Evolutionary conservation across 73 alveolate genomes (phyloP).

Genomic region (Paramecium tetraurelia): DNA sequence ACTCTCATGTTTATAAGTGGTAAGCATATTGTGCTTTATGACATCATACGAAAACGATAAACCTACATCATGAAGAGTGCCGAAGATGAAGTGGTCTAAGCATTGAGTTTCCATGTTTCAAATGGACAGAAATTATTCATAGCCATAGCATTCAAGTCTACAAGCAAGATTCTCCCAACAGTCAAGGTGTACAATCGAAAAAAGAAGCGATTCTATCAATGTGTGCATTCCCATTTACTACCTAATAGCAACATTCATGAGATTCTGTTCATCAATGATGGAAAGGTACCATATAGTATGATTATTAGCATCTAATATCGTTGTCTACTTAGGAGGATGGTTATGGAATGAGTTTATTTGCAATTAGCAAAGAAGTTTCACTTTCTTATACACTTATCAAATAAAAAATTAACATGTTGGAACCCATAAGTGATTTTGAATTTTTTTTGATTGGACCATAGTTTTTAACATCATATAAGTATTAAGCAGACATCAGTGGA

Average conservation of each 20-base stretch:
- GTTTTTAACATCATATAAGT: neutral
- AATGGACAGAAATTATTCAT: neutral
- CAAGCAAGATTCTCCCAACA: conserved; percentile 32
- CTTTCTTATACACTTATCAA: conserved; percentile 18
- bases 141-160: conserved; percentile 44
- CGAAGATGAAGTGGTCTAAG: conserved; percentile 42
- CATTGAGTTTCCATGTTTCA: conserved; percentile 29
- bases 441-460: neutral
- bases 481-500: neutral
- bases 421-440: neutral
- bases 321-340: conserved; percentile 19
- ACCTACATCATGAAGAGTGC: conserved; percentile 51
- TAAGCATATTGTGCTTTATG: conserved; percentile 53
- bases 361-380: conserved; percentile 45
- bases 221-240: conserved; percentile 34
- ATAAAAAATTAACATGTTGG: neutral
- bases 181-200: conserved; percentile 52
- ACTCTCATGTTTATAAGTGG: conserved; percentile 50
- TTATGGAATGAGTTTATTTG: conserved; percentile 28
- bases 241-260: conserved; percentile 31
- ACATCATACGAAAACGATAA: conserved; percentile 35
- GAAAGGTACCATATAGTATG: conserved; percentile 7
- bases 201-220: neutral
- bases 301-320: conserved; percentile 26
- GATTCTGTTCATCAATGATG: conserved; percentile 1